These are phyloP conservation scores for Saturnispora mendoncae DNA, from an alignment of 805 yeast species.

Conservation along the genomic window DNA sequence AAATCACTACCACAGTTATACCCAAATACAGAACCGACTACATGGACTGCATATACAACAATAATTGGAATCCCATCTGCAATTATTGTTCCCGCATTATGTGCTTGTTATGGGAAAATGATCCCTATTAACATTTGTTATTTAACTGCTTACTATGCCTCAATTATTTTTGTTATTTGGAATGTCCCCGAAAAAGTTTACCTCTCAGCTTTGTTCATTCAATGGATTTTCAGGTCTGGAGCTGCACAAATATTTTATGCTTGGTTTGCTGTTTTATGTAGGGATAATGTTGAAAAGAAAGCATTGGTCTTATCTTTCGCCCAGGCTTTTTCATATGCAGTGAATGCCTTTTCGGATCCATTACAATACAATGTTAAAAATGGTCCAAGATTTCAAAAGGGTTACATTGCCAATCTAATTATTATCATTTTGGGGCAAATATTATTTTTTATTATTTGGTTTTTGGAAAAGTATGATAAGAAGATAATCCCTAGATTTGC, in stretches of 20 bases:
- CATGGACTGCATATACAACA: constrained; percentile 13
- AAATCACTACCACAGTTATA: constrained; percentile 12
- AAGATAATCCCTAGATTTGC: constrained; percentile 9
- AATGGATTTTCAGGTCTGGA: constrained; percentile 11
- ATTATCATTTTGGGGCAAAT: constrained; percentile 10
- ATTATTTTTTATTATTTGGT: constrained; percentile 8
- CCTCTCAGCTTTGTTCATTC: constrained; percentile 38
- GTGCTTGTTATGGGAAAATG: constrained; percentile 30
- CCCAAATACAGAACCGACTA: constrained; percentile 11
- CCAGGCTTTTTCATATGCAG: constrained; percentile 14
- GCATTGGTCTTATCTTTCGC: constrained; percentile 15
- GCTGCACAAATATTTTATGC: constrained; percentile 15
- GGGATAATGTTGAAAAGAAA: constrained; percentile 18
- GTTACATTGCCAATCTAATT: constrained; percentile 14
- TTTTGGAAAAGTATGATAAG: constrained; percentile 11
- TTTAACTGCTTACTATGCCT: constrained; percentile 9
- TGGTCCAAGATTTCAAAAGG: constrained; percentile 13
- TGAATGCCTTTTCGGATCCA: constrained; percentile 17
- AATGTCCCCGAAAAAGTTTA: constrained; percentile 6
- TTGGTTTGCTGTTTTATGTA: constrained; percentile 17
- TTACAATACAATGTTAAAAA: constrained; percentile 13
- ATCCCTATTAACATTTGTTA: constrained; percentile 7
- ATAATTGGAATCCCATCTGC: constrained; percentile 16
- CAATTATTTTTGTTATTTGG: constrained; percentile 13
- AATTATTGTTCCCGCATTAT: constrained; percentile 30